A percentile compares a stretch with the other conserved stretches of the same genome.
These are phyloP conservation scores for Podospora didyma DNA, from an alignment of 495 filamentous ascomycete genomes.

Conservation along the genomic window DNA sequence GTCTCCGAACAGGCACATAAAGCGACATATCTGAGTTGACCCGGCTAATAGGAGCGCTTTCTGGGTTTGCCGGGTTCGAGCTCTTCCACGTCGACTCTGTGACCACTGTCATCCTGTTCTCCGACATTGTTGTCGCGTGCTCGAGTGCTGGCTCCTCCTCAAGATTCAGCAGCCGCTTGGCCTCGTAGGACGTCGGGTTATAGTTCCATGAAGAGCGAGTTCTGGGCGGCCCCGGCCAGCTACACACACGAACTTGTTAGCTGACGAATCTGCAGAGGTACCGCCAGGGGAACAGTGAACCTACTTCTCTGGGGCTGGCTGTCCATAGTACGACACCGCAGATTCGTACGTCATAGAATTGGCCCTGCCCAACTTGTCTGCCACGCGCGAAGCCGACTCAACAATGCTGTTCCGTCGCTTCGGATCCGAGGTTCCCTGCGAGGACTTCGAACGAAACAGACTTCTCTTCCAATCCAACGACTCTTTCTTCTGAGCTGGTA, in stretches of 20 bases:
- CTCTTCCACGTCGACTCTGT: slow-evolving; percentile 34
- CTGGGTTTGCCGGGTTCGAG: slow-evolving; percentile 31
- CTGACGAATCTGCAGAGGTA: neutral
- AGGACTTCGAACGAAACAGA: slow-evolving; percentile 32
- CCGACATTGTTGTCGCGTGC: slow-evolving; percentile 27
- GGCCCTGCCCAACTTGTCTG: slow-evolving; percentile 19
- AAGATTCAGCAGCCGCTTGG: slow-evolving; percentile 37
- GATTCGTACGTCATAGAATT: slow-evolving; percentile 35
- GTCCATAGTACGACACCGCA: slow-evolving; percentile 25
- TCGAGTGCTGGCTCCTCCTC: slow-evolving; percentile 32
- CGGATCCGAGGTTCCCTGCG: slow-evolving; percentile 13
- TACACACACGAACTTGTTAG: slow-evolving; percentile 16
- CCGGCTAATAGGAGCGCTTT: slow-evolving; percentile 27
- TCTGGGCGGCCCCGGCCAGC: slow-evolving; percentile 19
- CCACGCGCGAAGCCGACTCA: slow-evolving; percentile 14
- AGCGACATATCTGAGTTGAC: slow-evolving; percentile 42
- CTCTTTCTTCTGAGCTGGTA: slow-evolving; percentile 16
- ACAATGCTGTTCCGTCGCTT: slow-evolving; percentile 13
- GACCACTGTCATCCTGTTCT: slow-evolving; percentile 30
- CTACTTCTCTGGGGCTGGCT: slow-evolving; percentile 20
- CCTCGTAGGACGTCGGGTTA: slow-evolving; percentile 39
- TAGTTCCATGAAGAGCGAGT: slow-evolving; percentile 39
- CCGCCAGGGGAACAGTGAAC: neutral
- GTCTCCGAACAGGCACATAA: slow-evolving; percentile 44
- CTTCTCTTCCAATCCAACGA: slow-evolving; percentile 19